Percentiles rank a stretch among this genome's conserved stretches.
Evolutionary conservation across 1,284 basidiomycete species (phyloP).

Genomic region (Calocybe gambosa): DNA sequence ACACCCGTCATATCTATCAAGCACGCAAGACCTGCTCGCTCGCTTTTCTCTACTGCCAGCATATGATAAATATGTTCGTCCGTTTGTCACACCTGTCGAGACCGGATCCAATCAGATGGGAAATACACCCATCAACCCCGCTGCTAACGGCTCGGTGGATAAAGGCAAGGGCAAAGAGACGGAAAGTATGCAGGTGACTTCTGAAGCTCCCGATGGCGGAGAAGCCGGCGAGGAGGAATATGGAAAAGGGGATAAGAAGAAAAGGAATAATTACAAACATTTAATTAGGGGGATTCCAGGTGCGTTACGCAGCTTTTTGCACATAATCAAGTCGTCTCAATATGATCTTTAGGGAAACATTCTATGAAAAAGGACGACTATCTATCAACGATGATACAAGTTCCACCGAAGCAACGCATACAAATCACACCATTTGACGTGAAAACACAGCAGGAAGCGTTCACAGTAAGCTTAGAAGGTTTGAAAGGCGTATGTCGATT

Average conservation of each 20-base stretch:
- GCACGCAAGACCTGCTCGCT: conserved; percentile 69
- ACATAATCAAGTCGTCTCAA: conserved; percentile 4
- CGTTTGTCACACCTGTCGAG: conserved; percentile 27
- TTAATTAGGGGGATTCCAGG: conserved; percentile 72
- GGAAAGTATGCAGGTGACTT: conserved; percentile 26
- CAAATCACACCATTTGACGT: conserved; percentile 59
- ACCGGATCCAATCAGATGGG: conserved; percentile 19
- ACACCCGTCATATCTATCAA: conserved; percentile 43
- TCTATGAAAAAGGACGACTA: conserved; percentile 79
- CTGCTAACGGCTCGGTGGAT: conserved; percentile 26
- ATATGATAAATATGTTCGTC: conserved; percentile 72
- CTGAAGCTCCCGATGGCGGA: conserved; percentile 33
- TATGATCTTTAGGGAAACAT: conserved; percentile 53
- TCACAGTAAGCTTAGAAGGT: conserved; percentile 65
- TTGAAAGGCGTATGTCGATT: conserved; percentile 61
- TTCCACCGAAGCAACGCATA: conserved; percentile 67
- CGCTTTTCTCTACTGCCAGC: conserved; percentile 62
- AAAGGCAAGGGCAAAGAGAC: conserved; percentile 65
- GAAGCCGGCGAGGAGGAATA: conserved; percentile 54
- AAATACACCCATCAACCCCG: conserved; percentile 18
- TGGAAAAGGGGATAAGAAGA: conserved; percentile 67
- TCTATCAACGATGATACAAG: conserved; percentile 55
- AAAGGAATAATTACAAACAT: conserved; percentile 71
- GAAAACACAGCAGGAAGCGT: conserved; percentile 65
- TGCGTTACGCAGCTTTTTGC: conserved; percentile 29